phyloP scores from a whole-genome alignment of 768 basidiomycete genomes.

The Dacryopinax spathularia region DNA sequence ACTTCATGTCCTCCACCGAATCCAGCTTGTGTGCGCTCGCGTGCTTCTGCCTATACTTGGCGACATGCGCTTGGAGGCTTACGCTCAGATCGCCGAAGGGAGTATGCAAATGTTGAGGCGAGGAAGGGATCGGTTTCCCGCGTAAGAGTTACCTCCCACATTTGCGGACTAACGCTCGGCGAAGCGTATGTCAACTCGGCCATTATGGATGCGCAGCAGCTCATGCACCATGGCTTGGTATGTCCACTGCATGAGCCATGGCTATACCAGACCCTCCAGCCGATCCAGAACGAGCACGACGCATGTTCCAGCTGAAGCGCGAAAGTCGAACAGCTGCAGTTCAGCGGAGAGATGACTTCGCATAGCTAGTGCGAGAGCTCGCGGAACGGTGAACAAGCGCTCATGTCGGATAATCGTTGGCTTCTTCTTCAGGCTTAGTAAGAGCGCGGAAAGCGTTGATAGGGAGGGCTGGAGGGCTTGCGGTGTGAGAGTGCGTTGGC shows the following conservation, averaged over 20 bases:
- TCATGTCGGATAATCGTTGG: constrained; percentile 84
- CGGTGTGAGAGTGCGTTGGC: constrained; percentile 14
- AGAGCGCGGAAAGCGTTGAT: constrained; percentile 67
- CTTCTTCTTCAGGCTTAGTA: constrained; percentile 91
- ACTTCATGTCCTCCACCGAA: constrained; percentile 93
- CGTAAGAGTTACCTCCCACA: constrained; percentile 83
- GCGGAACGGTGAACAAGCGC: constrained; percentile 25
- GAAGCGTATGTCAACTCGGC: constrained; percentile 56
- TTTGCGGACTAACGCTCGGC: not conserved
- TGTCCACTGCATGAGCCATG: constrained; percentile 93
- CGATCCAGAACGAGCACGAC: constrained; percentile 85
- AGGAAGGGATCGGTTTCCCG: constrained; percentile 89
- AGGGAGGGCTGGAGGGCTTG: constrained; percentile 62
- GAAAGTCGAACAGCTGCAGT: constrained; percentile 79
- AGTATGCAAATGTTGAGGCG: constrained; percentile 69
- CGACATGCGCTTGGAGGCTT: constrained; percentile 80
- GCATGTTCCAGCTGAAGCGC: constrained; percentile 75
- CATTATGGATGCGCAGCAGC: constrained; percentile 82
- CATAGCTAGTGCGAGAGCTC: not conserved
- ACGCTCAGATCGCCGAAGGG: constrained; percentile 96
- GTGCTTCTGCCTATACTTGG: constrained; percentile 75
- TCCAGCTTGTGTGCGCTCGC: constrained; percentile 68
- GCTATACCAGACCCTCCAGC: constrained; percentile 93
- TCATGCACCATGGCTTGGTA: constrained; percentile 99
- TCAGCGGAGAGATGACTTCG: constrained; percentile 20